A percentile compares a stretch with the other conserved stretches of the same genome.
These are phyloP conservation scores for Hypericum perforatum DNA, from an alignment of 345 rosid genomes.

Conservation along the genomic window DNA sequence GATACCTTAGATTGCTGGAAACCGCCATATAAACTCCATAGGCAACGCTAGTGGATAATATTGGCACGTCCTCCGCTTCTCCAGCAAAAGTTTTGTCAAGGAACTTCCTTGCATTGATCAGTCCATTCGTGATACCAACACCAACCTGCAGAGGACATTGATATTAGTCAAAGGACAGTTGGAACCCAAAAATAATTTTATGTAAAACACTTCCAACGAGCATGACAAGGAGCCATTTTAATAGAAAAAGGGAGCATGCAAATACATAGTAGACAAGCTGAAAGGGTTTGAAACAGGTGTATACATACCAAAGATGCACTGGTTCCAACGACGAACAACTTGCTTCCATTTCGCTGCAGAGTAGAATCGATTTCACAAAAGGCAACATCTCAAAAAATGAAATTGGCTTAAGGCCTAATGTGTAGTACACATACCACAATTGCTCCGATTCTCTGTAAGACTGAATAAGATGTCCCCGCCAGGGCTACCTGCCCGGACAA, in stretches of 20 bases:
- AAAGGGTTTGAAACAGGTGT: not conserved
- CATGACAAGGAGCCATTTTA: too few species aligned
- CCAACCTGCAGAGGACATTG: slow-evolving; percentile 2
- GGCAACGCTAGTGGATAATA: slow-evolving; percentile 84
- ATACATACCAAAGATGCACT: slow-evolving; percentile 71
- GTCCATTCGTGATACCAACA: too few species aligned
- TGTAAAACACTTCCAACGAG: too few species aligned
- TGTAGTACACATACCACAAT: slow-evolving; percentile 46
- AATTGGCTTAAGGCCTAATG: not conserved
- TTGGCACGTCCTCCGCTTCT: slow-evolving; percentile 78
- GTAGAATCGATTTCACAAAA: not conserved
- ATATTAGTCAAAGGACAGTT: slow-evolving; percentile 12
- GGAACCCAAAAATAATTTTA: not conserved
- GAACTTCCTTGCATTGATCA: too few species aligned
- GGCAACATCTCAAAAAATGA: not conserved
- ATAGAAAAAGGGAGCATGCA: not conserved
- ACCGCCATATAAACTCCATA: too few species aligned
- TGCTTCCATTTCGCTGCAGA: slow-evolving; percentile 78
- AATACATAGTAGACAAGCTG: not conserved
- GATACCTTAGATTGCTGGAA: too few species aligned
- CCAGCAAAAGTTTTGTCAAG: slow-evolving; percentile 57
- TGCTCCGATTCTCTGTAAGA: slow-evolving; percentile 78
- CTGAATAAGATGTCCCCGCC: slow-evolving; percentile 72
- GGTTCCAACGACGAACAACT: slow-evolving; percentile 89
- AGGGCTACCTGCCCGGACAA: slow-evolving; percentile 59